phyloP scores from a whole-genome alignment of 331 rosid species.

The Pyrus hybrid region DNA sequence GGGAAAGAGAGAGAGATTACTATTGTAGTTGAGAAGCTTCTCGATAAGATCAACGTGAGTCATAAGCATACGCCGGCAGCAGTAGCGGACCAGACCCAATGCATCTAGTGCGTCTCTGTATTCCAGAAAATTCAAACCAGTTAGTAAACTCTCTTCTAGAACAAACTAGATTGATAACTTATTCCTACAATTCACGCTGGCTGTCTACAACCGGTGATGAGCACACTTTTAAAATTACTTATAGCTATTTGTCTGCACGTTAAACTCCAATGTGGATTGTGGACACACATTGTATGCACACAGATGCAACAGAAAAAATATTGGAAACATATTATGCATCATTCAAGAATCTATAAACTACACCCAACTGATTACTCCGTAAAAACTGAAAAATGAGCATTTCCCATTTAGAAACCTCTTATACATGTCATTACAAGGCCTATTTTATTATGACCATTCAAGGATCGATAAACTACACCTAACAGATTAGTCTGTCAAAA shows the following conservation, averaged over 20 bases:
- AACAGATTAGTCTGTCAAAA: not conserved
- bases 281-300: not conserved
- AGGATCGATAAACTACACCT: not conserved
- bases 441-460: not conserved
- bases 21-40: slow-evolving; percentile 91
- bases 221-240: not conserved
- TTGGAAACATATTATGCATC: not conserved
- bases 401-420: not conserved
- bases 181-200: not conserved
- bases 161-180: too few relatives aligned
- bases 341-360: not conserved
- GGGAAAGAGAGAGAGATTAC: slow-evolving; percentile 26
- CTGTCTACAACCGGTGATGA: not conserved
- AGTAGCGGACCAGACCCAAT: slow-evolving; percentile 82
- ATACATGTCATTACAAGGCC: not conserved
- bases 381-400: not conserved
- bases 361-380: not conserved
- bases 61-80: slow-evolving; percentile 98
- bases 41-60: slow-evolving; percentile 96
- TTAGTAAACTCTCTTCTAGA: not conserved
- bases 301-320: too few relatives aligned
- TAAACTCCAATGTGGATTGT: not conserved
- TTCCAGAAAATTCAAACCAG: slow-evolving; percentile 6
- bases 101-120: slow-evolving; percentile 95
- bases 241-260: not conserved